Base-by-base conservation (phyloP, 345 rosid genomes). In the Aethionema arabicum region DNA sequence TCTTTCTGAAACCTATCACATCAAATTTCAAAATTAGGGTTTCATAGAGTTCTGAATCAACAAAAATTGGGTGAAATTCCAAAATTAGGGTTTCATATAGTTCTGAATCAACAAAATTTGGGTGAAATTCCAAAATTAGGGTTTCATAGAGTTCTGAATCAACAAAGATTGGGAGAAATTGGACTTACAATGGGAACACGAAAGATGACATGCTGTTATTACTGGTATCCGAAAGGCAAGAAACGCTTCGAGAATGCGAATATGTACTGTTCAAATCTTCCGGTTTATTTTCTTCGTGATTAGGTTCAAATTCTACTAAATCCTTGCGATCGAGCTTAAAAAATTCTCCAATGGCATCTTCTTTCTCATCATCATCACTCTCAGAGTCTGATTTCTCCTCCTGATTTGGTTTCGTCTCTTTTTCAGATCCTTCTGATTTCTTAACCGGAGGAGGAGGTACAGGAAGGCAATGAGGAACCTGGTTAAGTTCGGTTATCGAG, bases 161-260 rank as follows among this genome's bases (percentile, higher is more conserved):
- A 4, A 1, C 27, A 21, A 21, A 39, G 4, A 32, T 11, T 11
- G 15, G 12, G 2, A 43, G 11, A 43, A 43, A 11, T 43, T 12
- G 12, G 39, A 63, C 95, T 81, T 76, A 93, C 97, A 78, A 2
- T 11, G 85, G 96, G 73, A 87, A 93, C 7, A 78, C 85, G 62
- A 90, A 87, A 29, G 99, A 90, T 10, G 56, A 30, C 14, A 66
- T 60, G 70, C 97, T 87, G 47, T 72, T 50, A 12, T 9, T 67
- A 15, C 82, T 83, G 0, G 67, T 73, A 12, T 67, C 77, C 11
- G 86, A 81, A 40, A 4, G 80, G 12, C 52, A 44, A 11, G 82
- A 69, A n/a, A 63, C 11, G 68, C 81, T 77, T 0, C 68, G 51
- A 9, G 73, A 37, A 31, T 51, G 59, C 9, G 68, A 66, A 29